A percentile compares a stretch with the other conserved stretches of the same genome.
These are phyloP conservation scores for Wickerhamiella occidentalis DNA, from an alignment of 805 yeast genomes.

Conservation along the genomic window DNA sequence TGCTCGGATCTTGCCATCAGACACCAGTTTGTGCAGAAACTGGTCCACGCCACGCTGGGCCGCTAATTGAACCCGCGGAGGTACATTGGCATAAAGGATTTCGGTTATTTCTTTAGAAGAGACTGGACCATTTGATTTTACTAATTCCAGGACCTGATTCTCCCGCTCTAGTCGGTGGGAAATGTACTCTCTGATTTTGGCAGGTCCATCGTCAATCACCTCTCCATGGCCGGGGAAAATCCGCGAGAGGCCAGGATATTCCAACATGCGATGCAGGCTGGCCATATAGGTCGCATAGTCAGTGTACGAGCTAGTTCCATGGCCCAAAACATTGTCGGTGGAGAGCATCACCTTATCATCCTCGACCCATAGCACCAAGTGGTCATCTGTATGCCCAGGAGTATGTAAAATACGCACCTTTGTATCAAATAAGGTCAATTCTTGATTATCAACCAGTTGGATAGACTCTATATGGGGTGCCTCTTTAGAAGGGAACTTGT, in stretches of 20 bases:
- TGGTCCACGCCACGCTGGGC: constrained; percentile 27
- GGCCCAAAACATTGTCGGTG: constrained; percentile 32
- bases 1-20: constrained; percentile 16
- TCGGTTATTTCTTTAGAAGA: constrained; percentile 20
- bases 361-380: constrained; percentile 27
- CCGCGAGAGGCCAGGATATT: constrained; percentile 14
- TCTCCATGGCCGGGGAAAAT: constrained; percentile 32
- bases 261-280: constrained; percentile 24
- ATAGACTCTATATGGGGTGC: not conserved
- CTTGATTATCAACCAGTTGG: constrained; percentile 20
- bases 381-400: constrained; percentile 32
- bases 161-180: constrained; percentile 28
- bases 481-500: constrained; percentile 13
- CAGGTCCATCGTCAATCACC: constrained; percentile 24
- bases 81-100: constrained; percentile 22
- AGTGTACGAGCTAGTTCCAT: constrained; percentile 29
- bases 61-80: constrained; percentile 22
- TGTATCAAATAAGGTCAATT: constrained; percentile 23
- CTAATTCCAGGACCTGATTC: constrained; percentile 21
- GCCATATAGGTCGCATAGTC: constrained; percentile 25
- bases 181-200: constrained; percentile 26
- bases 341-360: constrained; percentile 27
- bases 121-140: constrained; percentile 14
- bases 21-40: constrained; percentile 24
- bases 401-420: constrained; percentile 24